Evolutionary conservation across 2,329 filamentous ascomycete genomes (phyloP), one percentile per base, ranked within the genome.

Genomic region (Penicillium digitatum): DNA sequence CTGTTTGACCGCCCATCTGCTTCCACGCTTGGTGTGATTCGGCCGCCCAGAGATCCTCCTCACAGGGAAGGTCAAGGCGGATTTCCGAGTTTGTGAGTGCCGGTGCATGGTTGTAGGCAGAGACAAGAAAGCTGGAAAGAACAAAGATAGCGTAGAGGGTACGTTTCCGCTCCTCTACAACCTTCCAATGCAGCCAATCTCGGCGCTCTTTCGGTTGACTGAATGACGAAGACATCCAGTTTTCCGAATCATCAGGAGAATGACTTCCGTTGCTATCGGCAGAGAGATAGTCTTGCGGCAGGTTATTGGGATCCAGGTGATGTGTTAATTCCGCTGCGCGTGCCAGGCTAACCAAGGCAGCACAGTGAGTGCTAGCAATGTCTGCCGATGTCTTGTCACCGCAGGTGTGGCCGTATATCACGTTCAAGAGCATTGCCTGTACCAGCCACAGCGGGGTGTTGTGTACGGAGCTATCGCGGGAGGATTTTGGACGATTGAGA

Each of bases 81-180:
- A 97, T 92, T 71, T 99, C 93, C 0, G 93, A 96, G 71, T 97
- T 97, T 42, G 93, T 91, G 65, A 99, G 81, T 1, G 90, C 87
- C 7, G 93, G 94, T 1, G 89, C 84, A 70, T 96, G 90, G 70
- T 96, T 96, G 76, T 96, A 96, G 3, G 91, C 90, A 3, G 90
- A 90, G 16, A 96, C 91, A 14, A 96, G 79, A 42, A 97, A 81
- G 71, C 93, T 96, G 3, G 93, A 96, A 47, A 97, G 80, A 55
- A 90, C 87, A 73, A 96, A 97, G 55, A 97, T 88, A 44, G 88
- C 86, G 70, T 92, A 97, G 29, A 96, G 83, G 0, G 93, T 96
- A 53, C 93, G 87, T 75, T 96, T 97, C 48, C 91, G 87, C 74
- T 96, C 93, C 72, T 99, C 93, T 52, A 84, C 81, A 0, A 82